Base-by-base conservation (phyloP, 2,329 filamentous ascomycete species). In the Apiospora kogelbergensis region DNA sequence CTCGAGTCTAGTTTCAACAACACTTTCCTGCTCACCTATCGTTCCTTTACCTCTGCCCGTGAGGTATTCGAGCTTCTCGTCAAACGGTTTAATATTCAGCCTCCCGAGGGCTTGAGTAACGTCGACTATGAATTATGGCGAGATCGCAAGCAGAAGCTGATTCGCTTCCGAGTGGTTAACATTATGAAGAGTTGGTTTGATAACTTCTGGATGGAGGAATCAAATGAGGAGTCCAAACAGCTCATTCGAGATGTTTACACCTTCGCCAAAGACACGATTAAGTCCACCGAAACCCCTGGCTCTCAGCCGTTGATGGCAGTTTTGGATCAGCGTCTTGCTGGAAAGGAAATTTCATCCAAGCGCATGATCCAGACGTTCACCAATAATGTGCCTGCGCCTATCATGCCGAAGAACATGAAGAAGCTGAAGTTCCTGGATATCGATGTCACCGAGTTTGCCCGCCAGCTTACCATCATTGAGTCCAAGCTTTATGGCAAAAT, bases 161-260 rank as follows among this genome's bases (percentile, higher is more conserved):
- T 98, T 71, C 89, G 96, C 44, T 97, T 99, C 83, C 90, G 96
- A 53, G 95, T 99, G 2, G 94, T 99, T 72, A 99, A 98, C 77
- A 98, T 98, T 72, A 84, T 99, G 64, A 98, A 98, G 86, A 97
- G 90, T 81, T 99, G 96, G 96, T 96, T 99, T 74, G 96, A 98
- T 78, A 95, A 92, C 75, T 98, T 96, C 80, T 99, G 96, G 96
- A 98, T 98, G 94, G 96, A 99, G 78, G 93, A 94, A 65, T 90
- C 91, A 71, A 95, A 91, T 76, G 93, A 95, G 66, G 90, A 93
- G 64, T 97, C 91, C 63, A 93, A 90, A 79, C 89, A 94, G 73
- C 85, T 99, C 48, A 93, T 99, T 72, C 91, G 94, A 70, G 90
- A 95, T 73, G 94, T 98, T 11, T 94, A 95, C 81, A 90, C 90